Evolutionary conservation across 805 yeast species (phyloP), one percentile per base, ranked within the genome.

Genomic region (Cyberlindnera xishuangbannaensis): DNA sequence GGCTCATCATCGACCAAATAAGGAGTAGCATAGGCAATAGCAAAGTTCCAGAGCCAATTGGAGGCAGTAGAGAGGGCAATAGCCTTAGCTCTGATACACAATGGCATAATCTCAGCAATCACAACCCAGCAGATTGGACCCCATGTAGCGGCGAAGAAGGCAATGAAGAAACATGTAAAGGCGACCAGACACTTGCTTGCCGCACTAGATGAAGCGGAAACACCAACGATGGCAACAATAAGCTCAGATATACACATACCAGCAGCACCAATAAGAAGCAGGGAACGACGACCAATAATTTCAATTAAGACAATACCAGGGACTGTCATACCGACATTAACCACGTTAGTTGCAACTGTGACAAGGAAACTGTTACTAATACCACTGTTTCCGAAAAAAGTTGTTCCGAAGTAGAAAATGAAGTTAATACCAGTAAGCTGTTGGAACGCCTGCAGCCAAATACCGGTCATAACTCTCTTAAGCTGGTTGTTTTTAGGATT

Each of bases 141-240:
- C 90, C 92, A 84, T 16, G 90, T 73, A 4, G 84, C 69, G 7
- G 92, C 94, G 62, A 82, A 81, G 55, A 78, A 78, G 35, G 79
- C 76, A 45, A 84, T 78, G 54, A 80, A 84, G 41, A 71, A 42
- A 55, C 76, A 73, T 5, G 66, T 57, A 46, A 71, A 69, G 15
- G 75, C 76, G 48, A 75, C 67, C 49, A 71, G 61, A 28, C 64
- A 69, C 53, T 68, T 64, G 33, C 67, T 62, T 8, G 70, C 65
- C 11, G 61, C 48, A 18, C 42, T 48, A 21, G 60, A 42, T 15
- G 44, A 45, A 21, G 60, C 41, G 4, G 45, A 44, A 23, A 51
- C 46, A 25, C 64, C 69, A 27, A 63, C 51, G 25, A 65, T 60
- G 16, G 79, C 87, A 51, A 78, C 76, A 37, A 81, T 65, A 36